Evolutionary conservation across 1,139 yeast genomes (phyloP), one percentile per base, ranked within the genome.

Genomic region (Pneumocystis wakefieldiae): DNA sequence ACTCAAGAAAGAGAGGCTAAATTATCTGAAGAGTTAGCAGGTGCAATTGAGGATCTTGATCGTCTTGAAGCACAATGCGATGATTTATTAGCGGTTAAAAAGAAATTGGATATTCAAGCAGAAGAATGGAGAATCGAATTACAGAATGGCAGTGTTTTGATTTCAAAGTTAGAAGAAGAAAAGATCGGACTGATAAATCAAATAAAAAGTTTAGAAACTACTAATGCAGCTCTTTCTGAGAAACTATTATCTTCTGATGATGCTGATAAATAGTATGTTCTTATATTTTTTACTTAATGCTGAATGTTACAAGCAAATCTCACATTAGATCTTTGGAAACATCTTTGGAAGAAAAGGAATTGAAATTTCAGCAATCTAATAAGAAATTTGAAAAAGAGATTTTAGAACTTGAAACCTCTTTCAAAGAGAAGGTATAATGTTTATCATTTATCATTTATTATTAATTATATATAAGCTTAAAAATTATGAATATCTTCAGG

Each of bases 1-100:
- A 73, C 78, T 1, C 76, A 76, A 62, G 71, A 71, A 29, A 72
- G 74, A 17, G 79, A 78, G 65, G 74, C 75, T 15, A 76, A 75
- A 36, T 70, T 81, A 0, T 77, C 77, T 63, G 74, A 74, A 36
- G 73, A 74, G 64, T 69, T 79, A 29, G 67, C 71, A 2, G 68
- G 67, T 3, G 76, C 78, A 1, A 64, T 72, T 19, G 74, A 72
- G 6, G 75, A 75, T 60, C 71, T 76, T 35, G 76, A 76, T 55
- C 68, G 72, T 55, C 71, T 80, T 4, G 75, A 74, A 58, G 67
- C 68, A 12, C 76, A 77, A 61, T 73, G 77, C 62, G 75, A 73
- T 42, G 72, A 71, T 57, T 71, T 76, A 63, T 71, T 71, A 59
- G 74, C 71, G 1, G 74, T 76, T 36, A 75, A 80, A 63, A 70